Base-by-base conservation (phyloP, 2,329 filamentous ascomycete genomes). In the Aureobasidium uvarum region DNA sequence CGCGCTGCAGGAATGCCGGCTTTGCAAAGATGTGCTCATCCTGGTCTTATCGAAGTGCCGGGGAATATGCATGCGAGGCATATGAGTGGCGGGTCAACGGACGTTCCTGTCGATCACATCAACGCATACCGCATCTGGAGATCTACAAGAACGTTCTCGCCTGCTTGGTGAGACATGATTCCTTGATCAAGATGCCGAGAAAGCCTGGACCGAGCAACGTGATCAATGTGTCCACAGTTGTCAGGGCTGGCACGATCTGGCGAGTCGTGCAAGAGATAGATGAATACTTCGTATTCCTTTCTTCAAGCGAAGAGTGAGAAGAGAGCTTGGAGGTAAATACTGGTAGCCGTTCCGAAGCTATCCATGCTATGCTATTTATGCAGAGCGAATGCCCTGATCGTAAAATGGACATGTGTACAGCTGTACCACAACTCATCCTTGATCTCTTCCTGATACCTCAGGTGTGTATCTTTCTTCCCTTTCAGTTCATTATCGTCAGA, bases 41-140 rank as follows among this genome's bases (percentile, higher is more conserved):
- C 10, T 48, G 14, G 23, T 25, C 45, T 48, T 23, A 18, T 20
- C 14, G 13, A 51, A 36, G 48, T 11, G 48, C 28, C 46, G 46
- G 25, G 33, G 5, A 23, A 36, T 52, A 43, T 23, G 41, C 18
- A 18, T 14, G 18, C 8, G 18, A 36, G 31, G 20, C 6, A 23
- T n/a, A 8, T 23, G 11, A 16, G 55, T 59, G 55, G 41, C 41
- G n/a, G 46, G 41, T n/a, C 41, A 59, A 59, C 55, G 23, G 55
- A 8, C 25, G 55, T 59, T 59, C 55, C 55, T 59, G 55, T 46
- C 55, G 55, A 59, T 59, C 55, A 31, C 11, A 23, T 36, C 25
- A 45, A 46, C 55, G 39, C 3, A 28, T 45, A 28, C 55, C 55
- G 55, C 28, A 46, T 59, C 36, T 4, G 41, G 55, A 46, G 55